Evolutionary conservation across 1,139 yeast genomes (phyloP).

Genomic region (Debaryomyces nepalensis): DNA sequence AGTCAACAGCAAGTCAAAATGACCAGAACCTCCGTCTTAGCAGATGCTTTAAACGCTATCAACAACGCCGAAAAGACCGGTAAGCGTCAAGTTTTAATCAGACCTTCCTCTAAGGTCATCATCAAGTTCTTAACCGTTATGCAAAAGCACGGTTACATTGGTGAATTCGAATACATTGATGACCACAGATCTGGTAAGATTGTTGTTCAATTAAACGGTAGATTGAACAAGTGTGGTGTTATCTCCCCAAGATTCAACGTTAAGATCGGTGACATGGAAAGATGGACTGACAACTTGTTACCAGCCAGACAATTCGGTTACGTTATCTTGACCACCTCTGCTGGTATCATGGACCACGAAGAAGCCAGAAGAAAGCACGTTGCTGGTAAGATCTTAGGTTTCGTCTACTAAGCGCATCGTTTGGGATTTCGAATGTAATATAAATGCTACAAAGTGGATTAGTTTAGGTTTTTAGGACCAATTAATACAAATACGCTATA

Average conservation of each 20-base stretch:
- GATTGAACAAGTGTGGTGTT: slow-evolving; percentile 98
- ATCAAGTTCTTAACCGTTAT: slow-evolving; percentile 95
- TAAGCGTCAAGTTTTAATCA: slow-evolving; percentile 97
- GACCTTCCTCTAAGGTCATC: slow-evolving; percentile 99
- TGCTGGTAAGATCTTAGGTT: slow-evolving; percentile 96
- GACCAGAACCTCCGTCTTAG: slow-evolving; percentile 99
- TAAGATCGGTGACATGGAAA: slow-evolving; percentile 89
- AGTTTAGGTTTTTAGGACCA: slow-evolving; percentile 8
- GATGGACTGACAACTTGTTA: slow-evolving; percentile 96
- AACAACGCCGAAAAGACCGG: slow-evolving; percentile 99
- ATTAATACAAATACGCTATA: slow-evolving; percentile 10
- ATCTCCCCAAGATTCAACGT: slow-evolving; percentile 98
- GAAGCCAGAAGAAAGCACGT: slow-evolving; percentile 99
- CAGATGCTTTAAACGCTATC: slow-evolving; percentile 98
- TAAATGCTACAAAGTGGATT: slow-evolving; percentile 9
- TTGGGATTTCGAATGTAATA: too few species aligned
- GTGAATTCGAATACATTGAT: slow-evolving; percentile 97
- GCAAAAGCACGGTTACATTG: slow-evolving; percentile 99
- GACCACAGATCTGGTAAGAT: slow-evolving; percentile 99
- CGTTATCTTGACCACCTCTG: slow-evolving; percentile 96
- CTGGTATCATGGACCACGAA: slow-evolving; percentile 99
- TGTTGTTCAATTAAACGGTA: slow-evolving; percentile 95
- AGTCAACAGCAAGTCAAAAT: slow-evolving; percentile 43
- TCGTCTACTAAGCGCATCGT: slow-evolving; percentile 68
- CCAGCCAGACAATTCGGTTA: slow-evolving; percentile 99